A percentile compares a stretch with the other conserved stretches of the same genome.
These are phyloP conservation scores for Chrysosphaeria jannelii DNA, from an alignment of 2,329 filamentous ascomycete genomes.

Conservation along the genomic window DNA sequence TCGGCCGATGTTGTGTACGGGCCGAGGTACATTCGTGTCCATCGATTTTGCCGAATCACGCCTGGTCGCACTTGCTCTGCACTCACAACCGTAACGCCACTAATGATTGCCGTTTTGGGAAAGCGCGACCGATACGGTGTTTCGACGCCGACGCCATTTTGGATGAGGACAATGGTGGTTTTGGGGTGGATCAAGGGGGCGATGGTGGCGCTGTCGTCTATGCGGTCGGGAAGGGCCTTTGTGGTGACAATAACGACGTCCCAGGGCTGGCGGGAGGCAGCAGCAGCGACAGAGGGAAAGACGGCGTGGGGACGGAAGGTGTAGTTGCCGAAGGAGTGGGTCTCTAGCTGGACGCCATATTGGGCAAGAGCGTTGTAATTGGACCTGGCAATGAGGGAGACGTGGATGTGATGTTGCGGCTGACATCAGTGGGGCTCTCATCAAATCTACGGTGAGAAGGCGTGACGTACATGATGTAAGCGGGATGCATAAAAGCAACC, in stretches of 20 bases:
- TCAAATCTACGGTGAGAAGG: not conserved
- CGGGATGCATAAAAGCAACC: slow-evolving; percentile 44
- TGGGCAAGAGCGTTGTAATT: slow-evolving; percentile 34
- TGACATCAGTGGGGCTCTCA: slow-evolving; percentile 5
- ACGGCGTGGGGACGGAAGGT: slow-evolving; percentile 27
- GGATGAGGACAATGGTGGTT: slow-evolving; percentile 33
- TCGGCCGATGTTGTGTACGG: slow-evolving; percentile 22
- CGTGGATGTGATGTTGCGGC: slow-evolving; percentile 20
- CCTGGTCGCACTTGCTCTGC: slow-evolving; percentile 34
- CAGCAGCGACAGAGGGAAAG: slow-evolving; percentile 27
- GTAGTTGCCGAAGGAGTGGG: slow-evolving; percentile 36
- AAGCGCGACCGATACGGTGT: slow-evolving; percentile 32
- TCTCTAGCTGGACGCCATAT: slow-evolving; percentile 31
- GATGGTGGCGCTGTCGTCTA: slow-evolving; percentile 29
- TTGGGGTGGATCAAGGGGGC: slow-evolving; percentile 22
- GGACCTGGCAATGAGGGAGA: slow-evolving; percentile 43
- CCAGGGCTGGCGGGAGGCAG: slow-evolving; percentile 7
- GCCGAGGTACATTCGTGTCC: slow-evolving; percentile 41
- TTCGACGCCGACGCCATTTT: slow-evolving; percentile 43
- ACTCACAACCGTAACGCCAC: slow-evolving; percentile 37
- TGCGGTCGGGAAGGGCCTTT: slow-evolving; percentile 34
- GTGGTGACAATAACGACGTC: slow-evolving; percentile 41
- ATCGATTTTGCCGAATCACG: slow-evolving; percentile 36
- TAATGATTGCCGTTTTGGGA: slow-evolving; percentile 26
- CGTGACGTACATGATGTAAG: slow-evolving; percentile 18